Conservation (phyloP, 164 flowering plant species). For the Amborella trichopoda region DNA sequence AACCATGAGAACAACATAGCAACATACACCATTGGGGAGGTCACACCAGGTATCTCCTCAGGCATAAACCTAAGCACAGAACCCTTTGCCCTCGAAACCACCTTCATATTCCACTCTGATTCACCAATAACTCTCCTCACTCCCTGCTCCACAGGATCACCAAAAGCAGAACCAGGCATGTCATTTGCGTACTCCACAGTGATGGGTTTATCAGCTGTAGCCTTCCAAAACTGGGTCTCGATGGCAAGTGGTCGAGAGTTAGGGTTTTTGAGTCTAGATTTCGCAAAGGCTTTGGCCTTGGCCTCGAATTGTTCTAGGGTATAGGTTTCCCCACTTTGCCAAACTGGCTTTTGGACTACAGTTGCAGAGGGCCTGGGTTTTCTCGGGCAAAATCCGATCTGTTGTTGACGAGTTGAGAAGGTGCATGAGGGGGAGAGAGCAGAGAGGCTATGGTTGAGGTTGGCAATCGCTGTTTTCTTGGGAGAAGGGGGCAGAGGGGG, state of each 20-base stretch:
- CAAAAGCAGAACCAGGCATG: slow-evolving; percentile 95
- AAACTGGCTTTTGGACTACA: slow-evolving; percentile 66
- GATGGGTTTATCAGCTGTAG: slow-evolving; percentile 79
- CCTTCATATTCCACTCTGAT: slow-evolving; percentile 94
- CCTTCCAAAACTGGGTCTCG: slow-evolving; percentile 90
- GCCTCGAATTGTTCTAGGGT: slow-evolving; percentile 66
- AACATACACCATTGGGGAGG: slow-evolving; percentile 95
- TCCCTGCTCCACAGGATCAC: slow-evolving; percentile 9
- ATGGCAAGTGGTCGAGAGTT: slow-evolving; percentile 39
- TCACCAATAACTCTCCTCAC: slow-evolving; percentile 52
- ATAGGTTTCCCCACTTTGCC: slow-evolving; percentile 92
- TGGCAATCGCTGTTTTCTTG: slow-evolving; percentile 51
- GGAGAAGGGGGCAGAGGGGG: slow-evolving; percentile 74
- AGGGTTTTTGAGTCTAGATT: slow-evolving; percentile 30
- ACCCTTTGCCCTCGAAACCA: slow-evolving; percentile 67
- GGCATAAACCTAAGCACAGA: slow-evolving; percentile 92
- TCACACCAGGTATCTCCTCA: slow-evolving; percentile 99
- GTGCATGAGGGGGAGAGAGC: slow-evolving; percentile 34
- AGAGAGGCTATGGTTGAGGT: slow-evolving; percentile 63
- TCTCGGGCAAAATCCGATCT: slow-evolving; percentile 91
- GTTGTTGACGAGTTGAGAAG: slow-evolving; percentile 93
- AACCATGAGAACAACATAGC: slow-evolving; percentile 99
- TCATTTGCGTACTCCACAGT: slow-evolving; percentile 97
- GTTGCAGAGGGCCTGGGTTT: slow-evolving; percentile 47
- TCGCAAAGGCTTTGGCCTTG: slow-evolving; percentile 76